A percentile compares a stretch with the other conserved stretches of the same genome.
Conservation (phyloP, 768 basidiomycete genomes). For the Leccinum ochraceum region DNA sequence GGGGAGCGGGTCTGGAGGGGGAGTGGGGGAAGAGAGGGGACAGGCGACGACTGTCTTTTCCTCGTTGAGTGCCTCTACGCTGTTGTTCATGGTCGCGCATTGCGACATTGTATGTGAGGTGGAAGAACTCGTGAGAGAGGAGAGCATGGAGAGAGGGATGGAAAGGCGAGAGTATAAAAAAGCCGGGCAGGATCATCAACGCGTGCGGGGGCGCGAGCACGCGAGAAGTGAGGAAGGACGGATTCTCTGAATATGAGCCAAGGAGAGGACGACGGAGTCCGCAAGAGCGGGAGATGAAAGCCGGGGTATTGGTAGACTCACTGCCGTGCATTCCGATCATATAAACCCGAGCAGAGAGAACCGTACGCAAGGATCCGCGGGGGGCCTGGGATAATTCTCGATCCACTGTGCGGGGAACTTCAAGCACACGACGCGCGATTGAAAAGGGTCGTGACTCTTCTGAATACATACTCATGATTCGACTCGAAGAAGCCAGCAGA, state of each 20-base stretch:
- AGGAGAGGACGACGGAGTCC: slow-evolving; percentile 13
- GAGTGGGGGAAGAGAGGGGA: slow-evolving; percentile 1
- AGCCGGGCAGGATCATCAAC: slow-evolving; percentile 15
- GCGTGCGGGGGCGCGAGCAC: slow-evolving; percentile 9
- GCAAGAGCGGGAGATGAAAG: slow-evolving; percentile 8
- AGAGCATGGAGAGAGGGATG: slow-evolving; percentile 5
- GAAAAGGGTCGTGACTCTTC: slow-evolving; percentile 13
- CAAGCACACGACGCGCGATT: slow-evolving; percentile 16
- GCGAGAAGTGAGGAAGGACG: slow-evolving; percentile 15
- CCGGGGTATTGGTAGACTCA: slow-evolving; percentile 7
- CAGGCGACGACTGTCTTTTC: slow-evolving; percentile 21
- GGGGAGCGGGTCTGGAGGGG: slow-evolving; percentile 3
- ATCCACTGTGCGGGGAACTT: slow-evolving; percentile 32
- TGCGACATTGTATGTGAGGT: slow-evolving; percentile 32
- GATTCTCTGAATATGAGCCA: background rate
- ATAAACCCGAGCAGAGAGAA: slow-evolving; percentile 21
- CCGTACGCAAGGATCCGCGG: slow-evolving; percentile 33
- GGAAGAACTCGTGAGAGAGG: slow-evolving; percentile 28
- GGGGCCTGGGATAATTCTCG: slow-evolving; percentile 29
- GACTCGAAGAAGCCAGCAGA: slow-evolving; percentile 10
- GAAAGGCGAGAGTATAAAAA: slow-evolving; percentile 20
- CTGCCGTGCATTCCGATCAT: slow-evolving; percentile 26
- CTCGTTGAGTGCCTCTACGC: slow-evolving; percentile 26
- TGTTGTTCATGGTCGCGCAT: slow-evolving; percentile 33
- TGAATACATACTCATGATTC: slow-evolving; percentile 10